Conservation (phyloP, 345 rosid genomes). For the Salix brachista region DNA sequence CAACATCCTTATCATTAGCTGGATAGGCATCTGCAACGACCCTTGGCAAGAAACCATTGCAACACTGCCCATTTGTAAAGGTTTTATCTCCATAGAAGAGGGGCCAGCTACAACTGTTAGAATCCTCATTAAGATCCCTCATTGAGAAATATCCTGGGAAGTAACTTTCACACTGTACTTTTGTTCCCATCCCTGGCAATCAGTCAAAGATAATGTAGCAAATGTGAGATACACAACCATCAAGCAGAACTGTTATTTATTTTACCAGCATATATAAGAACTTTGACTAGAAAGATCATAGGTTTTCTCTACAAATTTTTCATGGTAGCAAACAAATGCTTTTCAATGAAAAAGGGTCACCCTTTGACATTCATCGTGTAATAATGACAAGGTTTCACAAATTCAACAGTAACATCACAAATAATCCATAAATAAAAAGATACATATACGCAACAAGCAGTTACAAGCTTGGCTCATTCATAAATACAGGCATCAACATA, state of each 20-base stretch:
- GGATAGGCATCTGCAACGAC: conserved; percentile 40
- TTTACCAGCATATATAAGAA: not conserved
- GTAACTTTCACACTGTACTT: conserved; percentile 66
- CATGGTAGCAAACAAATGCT: not conserved
- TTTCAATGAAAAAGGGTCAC: not conserved
- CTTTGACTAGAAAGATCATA: not conserved
- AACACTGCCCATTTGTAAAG: conserved; percentile 46
- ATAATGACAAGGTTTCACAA: not conserved
- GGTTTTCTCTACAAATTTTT: not conserved
- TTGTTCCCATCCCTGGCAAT: conserved; percentile 68
- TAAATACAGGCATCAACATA: not conserved
- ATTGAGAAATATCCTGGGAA: conserved; percentile 53
- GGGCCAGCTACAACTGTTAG: conserved; percentile 60
- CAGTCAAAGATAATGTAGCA: conserved; percentile 8
- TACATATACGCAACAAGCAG: not conserved
- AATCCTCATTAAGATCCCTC: conserved; percentile 73
- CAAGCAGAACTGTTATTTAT: not conserved
- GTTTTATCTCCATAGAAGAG: conserved; percentile 42
- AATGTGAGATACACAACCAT: not conserved
- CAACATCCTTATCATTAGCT: conserved; percentile 48
- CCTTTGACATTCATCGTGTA: not conserved
- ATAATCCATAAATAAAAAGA: not conserved
- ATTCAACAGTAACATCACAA: not conserved
- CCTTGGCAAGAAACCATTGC: conserved; percentile 44
- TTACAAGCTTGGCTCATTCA: not conserved